phyloP scores from a whole-genome alignment of 371 early-diverging fungal species.

The Mortierella sp. region DNA sequence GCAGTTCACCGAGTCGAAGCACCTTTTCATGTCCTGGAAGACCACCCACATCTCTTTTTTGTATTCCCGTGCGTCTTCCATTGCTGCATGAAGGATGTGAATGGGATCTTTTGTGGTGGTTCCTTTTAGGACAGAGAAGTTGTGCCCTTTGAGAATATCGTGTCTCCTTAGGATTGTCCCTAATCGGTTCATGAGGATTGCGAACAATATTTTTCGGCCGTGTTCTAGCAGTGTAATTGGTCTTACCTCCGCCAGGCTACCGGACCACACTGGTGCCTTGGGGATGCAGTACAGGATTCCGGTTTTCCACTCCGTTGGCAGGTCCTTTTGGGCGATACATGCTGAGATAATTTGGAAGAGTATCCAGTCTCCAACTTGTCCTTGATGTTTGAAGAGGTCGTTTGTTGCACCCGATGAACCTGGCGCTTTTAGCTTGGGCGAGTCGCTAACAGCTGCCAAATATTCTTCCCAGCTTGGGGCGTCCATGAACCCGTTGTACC shows the following conservation, averaged over 20 bases:
- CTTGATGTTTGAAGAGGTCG: slow-evolving; percentile 14
- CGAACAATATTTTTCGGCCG: slow-evolving; percentile 19
- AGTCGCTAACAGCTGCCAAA: neutral
- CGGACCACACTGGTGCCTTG: slow-evolving; percentile 24
- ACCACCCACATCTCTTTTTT: slow-evolving; percentile 8
- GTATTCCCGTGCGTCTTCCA: slow-evolving; percentile 9
- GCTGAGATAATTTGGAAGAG: slow-evolving; percentile 14
- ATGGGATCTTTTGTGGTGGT: slow-evolving; percentile 14
- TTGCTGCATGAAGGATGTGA: neutral
- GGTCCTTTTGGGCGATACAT: neutral
- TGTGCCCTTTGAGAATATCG: slow-evolving; percentile 21
- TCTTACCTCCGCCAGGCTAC: slow-evolving; percentile 18
- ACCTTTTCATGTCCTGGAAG: slow-evolving; percentile 8
- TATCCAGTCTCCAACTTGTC: neutral
- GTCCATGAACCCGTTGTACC: slow-evolving; percentile 20
- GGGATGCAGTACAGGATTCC: slow-evolving; percentile 27
- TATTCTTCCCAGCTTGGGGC: slow-evolving; percentile 3
- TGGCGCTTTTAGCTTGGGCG: slow-evolving; percentile 23
- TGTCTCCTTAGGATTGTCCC: slow-evolving; percentile 2
- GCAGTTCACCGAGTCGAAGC: slow-evolving; percentile 8
- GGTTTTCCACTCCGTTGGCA: slow-evolving; percentile 24
- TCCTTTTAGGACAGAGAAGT: slow-evolving; percentile 19
- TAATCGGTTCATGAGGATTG: slow-evolving; percentile 10
- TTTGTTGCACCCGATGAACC: slow-evolving; percentile 14
- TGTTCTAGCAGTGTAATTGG: slow-evolving; percentile 31